Base-by-base conservation (phyloP, 441 rosid species). In the Populus hybrid region DNA sequence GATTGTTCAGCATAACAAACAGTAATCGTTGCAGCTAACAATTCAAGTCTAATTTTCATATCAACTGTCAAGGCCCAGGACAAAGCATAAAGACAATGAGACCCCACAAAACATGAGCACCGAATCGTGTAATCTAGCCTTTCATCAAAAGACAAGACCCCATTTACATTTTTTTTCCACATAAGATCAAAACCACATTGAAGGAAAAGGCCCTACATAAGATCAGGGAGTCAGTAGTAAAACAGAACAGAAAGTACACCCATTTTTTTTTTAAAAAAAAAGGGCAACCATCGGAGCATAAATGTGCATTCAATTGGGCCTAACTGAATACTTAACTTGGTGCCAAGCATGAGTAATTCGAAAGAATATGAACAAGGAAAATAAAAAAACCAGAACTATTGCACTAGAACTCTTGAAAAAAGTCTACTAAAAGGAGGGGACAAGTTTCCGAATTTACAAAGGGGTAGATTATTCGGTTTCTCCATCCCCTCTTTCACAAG, bases 381-480 rank as follows among this genome's bases (percentile, higher is more conserved):
- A 69, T 16, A 10, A 54, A 7, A 7, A 68, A 68, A 18, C 16
- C 32, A 5, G 8, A 35, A 30, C 28, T 28, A 21, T 11, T 26
- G 35, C 78, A 70, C 66, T 64, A 75, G 77, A 77, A 73, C 50
- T 72, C 65, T 69, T 23, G 11, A 30, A 67, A 69, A 72, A 30
- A 73, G 70, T 61, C 77, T 34, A 78, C 70, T 67, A 34, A 64
- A 28, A 10, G 72, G 81, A 78, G 83, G 84, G 80, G 76, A 72
- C 42, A 73, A 81, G 84, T 84, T 69, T 76, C 90, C 86, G 84
- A 81, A 83, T 81, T 77, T 83, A 81, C 88, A 81, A 76, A 85
- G 59, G 79, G 82, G 18, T 38, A 74, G 79, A 63, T 38, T 61
- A 82, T 85, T 85, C 88, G 86, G 88, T 80, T 65, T 67, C 67